These are phyloP conservation scores for Circinella umbellata DNA, from an alignment of 371 early-diverging fungal species.

Conservation along the genomic window DNA sequence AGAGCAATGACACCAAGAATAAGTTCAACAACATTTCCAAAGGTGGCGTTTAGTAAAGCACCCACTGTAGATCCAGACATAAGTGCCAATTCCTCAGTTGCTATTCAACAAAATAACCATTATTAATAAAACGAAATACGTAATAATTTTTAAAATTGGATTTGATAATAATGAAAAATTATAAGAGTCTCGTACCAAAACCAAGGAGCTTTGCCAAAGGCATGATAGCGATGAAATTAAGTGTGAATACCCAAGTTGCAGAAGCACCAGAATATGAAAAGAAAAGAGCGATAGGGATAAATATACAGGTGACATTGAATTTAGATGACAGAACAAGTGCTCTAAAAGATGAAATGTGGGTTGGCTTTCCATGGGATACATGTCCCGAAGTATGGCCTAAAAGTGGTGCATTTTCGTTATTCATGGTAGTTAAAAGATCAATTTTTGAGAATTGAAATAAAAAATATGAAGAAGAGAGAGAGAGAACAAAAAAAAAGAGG, in stretches of 20 bases:
- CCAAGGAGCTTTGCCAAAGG: conserved; percentile 82
- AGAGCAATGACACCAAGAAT: conserved; percentile 87
- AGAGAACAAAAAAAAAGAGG: neutral
- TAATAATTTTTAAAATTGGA: neutral
- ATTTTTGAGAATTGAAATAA: neutral
- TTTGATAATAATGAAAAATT: neutral
- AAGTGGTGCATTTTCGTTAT: conserved; percentile 18
- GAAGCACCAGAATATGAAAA: conserved; percentile 64
- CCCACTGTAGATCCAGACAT: conserved; percentile 41
- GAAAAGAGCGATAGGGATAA: conserved; percentile 79
- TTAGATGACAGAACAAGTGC: conserved; percentile 45
- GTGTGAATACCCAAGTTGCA: conserved; percentile 66
- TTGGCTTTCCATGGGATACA: conserved; percentile 21
- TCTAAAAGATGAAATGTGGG: conserved; percentile 38
- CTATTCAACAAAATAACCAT: conserved; percentile 13
- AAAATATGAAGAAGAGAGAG: neutral
- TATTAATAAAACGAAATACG: too few relatives aligned
- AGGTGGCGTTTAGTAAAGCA: conserved; percentile 47
- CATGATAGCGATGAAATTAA: conserved; percentile 94
- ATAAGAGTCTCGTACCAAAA: conserved; percentile 32
- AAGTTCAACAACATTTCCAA: conserved; percentile 85
- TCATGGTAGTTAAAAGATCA: neutral
- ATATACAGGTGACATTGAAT: conserved; percentile 71
- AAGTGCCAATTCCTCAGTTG: conserved; percentile 54
- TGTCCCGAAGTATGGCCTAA: conserved; percentile 4